Percentiles rank a stretch among this genome's conserved stretches.
Conservation (phyloP, 306 rosid species). For the Gastrolobium villosum region DNA sequence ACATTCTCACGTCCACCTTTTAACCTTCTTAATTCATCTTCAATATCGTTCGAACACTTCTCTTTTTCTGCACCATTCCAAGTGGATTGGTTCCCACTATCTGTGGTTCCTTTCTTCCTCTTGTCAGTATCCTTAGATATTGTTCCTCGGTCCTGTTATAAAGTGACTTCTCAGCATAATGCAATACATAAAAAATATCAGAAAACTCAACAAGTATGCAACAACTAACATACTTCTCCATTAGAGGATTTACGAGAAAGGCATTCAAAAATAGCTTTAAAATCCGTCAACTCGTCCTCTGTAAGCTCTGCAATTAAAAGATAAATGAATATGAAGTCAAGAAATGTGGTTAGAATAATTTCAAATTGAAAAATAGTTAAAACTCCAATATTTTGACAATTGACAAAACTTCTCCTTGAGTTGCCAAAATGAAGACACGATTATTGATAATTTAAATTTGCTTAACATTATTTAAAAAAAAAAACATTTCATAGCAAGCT, state of each 20-base stretch:
- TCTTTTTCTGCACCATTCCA: constrained; percentile 45
- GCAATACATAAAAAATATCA: constrained; percentile 45
- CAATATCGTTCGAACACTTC: constrained; percentile 37
- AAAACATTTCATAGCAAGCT: not conserved
- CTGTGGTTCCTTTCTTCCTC: constrained; percentile 42
- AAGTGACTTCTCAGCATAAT: constrained; percentile 41
- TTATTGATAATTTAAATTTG: not conserved
- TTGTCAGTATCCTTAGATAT: constrained; percentile 27
- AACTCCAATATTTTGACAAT: constrained; percentile 12
- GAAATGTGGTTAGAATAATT: constrained; percentile 25
- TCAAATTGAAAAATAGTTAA: not conserved
- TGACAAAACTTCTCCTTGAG: not conserved
- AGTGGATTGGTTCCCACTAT: constrained; percentile 45
- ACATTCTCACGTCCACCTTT: constrained; percentile 69
- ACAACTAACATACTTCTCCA: constrained; percentile 63
- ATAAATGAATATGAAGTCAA: constrained; percentile 31
- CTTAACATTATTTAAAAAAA: too few species aligned
- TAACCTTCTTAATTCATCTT: constrained; percentile 59
- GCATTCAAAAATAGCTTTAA: constrained; percentile 60
- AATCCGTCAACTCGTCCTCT: constrained; percentile 72
- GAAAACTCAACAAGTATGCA: constrained; percentile 28
- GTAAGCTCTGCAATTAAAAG: constrained; percentile 57
- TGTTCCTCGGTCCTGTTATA: constrained; percentile 58
- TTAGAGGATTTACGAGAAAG: constrained; percentile 48
- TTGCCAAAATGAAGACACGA: not conserved